Evolutionary conservation across 192 early-diverging fungal genomes (phyloP), one percentile per base, ranked within the genome.

Genomic region (Oehlia diaphana): DNA sequence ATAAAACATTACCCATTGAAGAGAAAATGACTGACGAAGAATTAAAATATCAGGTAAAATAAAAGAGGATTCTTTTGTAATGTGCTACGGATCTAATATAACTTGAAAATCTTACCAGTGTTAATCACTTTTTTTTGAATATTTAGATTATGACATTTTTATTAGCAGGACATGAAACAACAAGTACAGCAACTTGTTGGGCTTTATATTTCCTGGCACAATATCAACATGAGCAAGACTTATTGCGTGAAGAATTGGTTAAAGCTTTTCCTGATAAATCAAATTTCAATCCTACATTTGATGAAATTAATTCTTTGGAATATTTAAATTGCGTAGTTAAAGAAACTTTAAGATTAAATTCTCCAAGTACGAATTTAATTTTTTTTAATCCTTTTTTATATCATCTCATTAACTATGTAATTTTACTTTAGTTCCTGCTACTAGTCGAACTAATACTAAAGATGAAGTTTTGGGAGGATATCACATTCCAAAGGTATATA

Each of bases 101-200:
- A 35, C 3, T 0, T 35, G 2, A 2, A 3, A 35, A 35, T 35
- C 35, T 3, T 37, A 37, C 35, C 35, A 37, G 4, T 3, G 35
- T 37, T 37, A 31, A 76, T 80, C 90, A 50, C 16, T 58, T 53
- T 14, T 19, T 26, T 58, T 14, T 58, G 50, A 4, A 9, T 14
- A 13, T 23, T 13, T 23, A 72, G 42, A 72, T 50, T 16, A 47
- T 72, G 71, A 72, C 71, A 33, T 50, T 72, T 49, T 31, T 72
- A 16, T 5, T 31, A 13, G 90, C 90, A 13, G 90, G 90, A 10
- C 90, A 91, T 66, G 89, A 89, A 80, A 91, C 90, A 2, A 89
- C 90, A 0, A 83, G 84, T 35, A 81, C 83, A 5, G 77, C 86
- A 0, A 68, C 86, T 13, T 84, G 82, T 19, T 91, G 89, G 89